Evolutionary conservation across 371 early-diverging fungal genomes (phyloP).

Genomic region (Mortierella sp.): DNA sequence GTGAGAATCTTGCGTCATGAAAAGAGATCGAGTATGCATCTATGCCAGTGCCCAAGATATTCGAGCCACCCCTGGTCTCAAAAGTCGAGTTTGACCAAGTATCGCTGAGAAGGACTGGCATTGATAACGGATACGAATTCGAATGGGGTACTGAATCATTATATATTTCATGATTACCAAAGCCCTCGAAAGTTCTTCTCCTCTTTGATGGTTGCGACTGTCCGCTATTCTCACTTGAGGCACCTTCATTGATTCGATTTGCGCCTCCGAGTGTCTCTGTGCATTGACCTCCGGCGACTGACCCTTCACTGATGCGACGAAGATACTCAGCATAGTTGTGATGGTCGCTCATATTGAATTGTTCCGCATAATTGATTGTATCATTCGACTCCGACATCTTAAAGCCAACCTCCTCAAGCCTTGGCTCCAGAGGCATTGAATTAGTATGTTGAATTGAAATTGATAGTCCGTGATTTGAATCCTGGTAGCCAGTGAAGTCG

Average conservation of each 20-base stretch:
- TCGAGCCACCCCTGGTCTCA: background rate
- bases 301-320: background rate
- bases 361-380: background rate
- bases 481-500: no score
- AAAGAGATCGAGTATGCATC: background rate
- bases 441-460: no score
- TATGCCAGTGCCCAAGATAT: background rate
- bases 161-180: background rate
- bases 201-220: background rate
- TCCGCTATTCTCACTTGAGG: background rate
- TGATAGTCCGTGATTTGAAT: no score
- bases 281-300: background rate
- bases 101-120: background rate
- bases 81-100: background rate
- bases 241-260: background rate
- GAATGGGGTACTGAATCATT: background rate
- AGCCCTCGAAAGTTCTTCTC: background rate
- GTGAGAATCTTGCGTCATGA: background rate
- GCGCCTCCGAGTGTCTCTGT: background rate
- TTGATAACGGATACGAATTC: background rate
- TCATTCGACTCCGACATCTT: background rate
- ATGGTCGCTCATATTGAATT: background rate
- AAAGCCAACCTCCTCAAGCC: background rate
- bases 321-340: background rate
- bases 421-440: background rate